A percentile compares a stretch with the other conserved stretches of the same genome.
Conservation (phyloP, 148 eudicot genomes). For the Chenopodium suecicum region DNA sequence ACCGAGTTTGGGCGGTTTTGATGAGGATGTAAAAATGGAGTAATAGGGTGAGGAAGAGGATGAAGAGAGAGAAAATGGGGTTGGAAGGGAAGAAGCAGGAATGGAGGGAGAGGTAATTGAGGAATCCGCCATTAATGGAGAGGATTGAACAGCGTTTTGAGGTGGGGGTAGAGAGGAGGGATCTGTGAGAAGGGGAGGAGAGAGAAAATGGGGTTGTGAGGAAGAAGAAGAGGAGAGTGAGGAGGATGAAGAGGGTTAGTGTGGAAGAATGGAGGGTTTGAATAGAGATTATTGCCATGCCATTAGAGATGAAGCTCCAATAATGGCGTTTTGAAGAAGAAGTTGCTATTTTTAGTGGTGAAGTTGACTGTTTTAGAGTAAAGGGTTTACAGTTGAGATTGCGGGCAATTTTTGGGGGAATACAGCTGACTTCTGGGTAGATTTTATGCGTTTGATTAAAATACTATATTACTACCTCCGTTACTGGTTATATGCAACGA, state of each 20-base stretch:
- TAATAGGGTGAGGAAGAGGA: conserved; percentile 48
- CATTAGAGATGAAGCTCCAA: conserved; percentile 30
- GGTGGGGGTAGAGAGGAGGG: conserved; percentile 40
- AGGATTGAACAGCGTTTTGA: conserved; percentile 45
- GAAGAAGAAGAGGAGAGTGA: conserved; percentile 49
- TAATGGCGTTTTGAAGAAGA: not conserved
- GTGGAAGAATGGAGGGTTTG: conserved; percentile 18
- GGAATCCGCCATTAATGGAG: conserved; percentile 42
- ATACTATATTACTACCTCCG: too few relatives aligned
- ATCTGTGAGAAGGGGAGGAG: conserved; percentile 26
- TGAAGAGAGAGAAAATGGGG: conserved; percentile 47
- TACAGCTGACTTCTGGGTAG: too few relatives aligned
- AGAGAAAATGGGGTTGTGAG: conserved; percentile 1
- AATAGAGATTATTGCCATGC: conserved; percentile 53
- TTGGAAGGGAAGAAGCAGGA: conserved; percentile 45
- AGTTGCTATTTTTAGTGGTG: not conserved
- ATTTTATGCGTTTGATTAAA: too few relatives aligned
- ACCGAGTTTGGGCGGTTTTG: conserved; percentile 66
- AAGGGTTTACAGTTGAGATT: too few relatives aligned
- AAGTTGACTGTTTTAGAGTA: not conserved
- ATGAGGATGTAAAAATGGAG: conserved; percentile 73
- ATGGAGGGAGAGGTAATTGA: conserved; percentile 59
- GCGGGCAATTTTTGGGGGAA: too few relatives aligned
- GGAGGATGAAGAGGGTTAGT: conserved; percentile 37
- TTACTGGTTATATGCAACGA: too few relatives aligned